phyloP scores from a whole-genome alignment of 441 rosid genomes.

The Aleurites moluccanus region DNA sequence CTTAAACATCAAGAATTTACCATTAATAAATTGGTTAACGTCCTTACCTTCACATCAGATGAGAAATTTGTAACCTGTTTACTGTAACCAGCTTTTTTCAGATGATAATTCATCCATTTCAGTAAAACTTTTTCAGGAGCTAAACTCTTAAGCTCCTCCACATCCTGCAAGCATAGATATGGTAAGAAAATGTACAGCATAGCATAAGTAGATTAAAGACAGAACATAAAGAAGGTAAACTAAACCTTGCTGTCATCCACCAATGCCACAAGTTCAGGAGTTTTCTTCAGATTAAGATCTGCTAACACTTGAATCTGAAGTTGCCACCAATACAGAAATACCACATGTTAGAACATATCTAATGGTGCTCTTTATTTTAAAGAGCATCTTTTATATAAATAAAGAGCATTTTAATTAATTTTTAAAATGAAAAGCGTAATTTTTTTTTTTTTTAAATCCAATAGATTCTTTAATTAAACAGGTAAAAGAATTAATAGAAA shows the following conservation, averaged over 20 bases:
- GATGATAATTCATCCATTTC: constrained; percentile 98
- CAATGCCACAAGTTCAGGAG: constrained; percentile 91
- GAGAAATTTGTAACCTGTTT: constrained; percentile 94
- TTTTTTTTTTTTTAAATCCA: no score
- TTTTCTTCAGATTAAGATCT: constrained; percentile 91
- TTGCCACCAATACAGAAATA: constrained; percentile 25
- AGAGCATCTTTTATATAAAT: no score
- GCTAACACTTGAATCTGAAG: constrained; percentile 95
- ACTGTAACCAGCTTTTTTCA: constrained; percentile 89
- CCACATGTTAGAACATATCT: constrained; percentile 6
- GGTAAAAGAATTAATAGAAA: no score
- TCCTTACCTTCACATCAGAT: constrained; percentile 88
- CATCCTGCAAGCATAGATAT: constrained; percentile 57
- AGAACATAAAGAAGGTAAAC: constrained; percentile 2
- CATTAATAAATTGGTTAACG: constrained; percentile 20
- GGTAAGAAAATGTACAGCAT: background rate
- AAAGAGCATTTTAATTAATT: no score
- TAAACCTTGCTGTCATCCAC: constrained; percentile 82
- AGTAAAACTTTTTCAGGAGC: constrained; percentile 94
- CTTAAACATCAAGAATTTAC: constrained; percentile 10
- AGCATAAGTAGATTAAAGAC: background rate
- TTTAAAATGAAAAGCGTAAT: no score
- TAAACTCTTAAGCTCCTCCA: constrained; percentile 89
- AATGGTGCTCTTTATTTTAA: no score
- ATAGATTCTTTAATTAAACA: no score